Conservation (phyloP, 306 rosid species). For the Arachis hypogaea region DNA sequence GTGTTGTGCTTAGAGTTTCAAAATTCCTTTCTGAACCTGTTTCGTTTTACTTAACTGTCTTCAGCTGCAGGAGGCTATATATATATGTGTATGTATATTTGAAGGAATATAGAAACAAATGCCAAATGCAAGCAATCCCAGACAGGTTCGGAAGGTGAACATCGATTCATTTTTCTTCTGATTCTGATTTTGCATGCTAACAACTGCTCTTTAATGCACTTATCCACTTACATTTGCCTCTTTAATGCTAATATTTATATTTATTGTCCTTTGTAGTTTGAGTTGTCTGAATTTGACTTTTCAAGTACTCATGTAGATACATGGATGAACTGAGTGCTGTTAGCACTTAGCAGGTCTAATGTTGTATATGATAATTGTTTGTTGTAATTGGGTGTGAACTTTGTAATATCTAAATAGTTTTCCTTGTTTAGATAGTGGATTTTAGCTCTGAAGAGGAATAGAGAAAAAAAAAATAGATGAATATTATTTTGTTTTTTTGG, state of each 20-base stretch:
- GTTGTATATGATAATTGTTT: background rate
- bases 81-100: background rate
- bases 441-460: too few species aligned
- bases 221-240: background rate
- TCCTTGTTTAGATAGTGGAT: too few species aligned
- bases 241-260: slow-evolving; percentile 7
- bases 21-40: slow-evolving; percentile 28
- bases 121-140: slow-evolving; percentile 11
- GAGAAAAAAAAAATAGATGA: too few species aligned
- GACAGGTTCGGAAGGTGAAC: slow-evolving; percentile 27
- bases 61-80: slow-evolving; percentile 24
- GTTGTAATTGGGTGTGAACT: background rate
- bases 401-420: background rate
- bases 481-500: too few species aligned
- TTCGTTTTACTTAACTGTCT: slow-evolving; percentile 10
- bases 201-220: slow-evolving; percentile 4
- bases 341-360: slow-evolving; percentile 26
- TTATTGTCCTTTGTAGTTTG: slow-evolving; percentile 26
- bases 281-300: slow-evolving; percentile 16
- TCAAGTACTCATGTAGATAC: slow-evolving; percentile 28
- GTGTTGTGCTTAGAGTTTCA: slow-evolving; percentile 62
- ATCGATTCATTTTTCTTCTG: background rate
- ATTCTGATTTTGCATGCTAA: background rate
- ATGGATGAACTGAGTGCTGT: slow-evolving; percentile 25
- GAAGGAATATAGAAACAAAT: background rate